Conservation (phyloP, 2,329 filamentous ascomycete species). For the Dactylella cylindrospora region DNA sequence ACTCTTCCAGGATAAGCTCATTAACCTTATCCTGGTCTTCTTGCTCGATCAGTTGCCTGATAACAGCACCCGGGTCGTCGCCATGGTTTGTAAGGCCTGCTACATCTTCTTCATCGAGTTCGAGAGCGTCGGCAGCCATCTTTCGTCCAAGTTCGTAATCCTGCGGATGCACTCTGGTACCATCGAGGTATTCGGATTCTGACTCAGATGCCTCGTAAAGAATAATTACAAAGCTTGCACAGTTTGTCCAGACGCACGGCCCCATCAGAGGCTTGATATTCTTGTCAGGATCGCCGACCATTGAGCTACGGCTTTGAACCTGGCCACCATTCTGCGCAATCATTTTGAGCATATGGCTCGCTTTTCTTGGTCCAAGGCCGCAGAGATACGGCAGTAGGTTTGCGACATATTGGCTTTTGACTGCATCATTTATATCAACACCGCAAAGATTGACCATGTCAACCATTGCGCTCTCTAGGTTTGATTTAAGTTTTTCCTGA, state of each 20-base stretch:
- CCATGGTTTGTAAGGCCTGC: slow-evolving; percentile 84
- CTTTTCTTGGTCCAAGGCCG: slow-evolving; percentile 88
- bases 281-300: slow-evolving; percentile 82
- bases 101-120: slow-evolving; percentile 96
- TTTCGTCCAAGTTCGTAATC: slow-evolving; percentile 98
- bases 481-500: slow-evolving; percentile 79
- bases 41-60: slow-evolving; percentile 91
- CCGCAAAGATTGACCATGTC: slow-evolving; percentile 98
- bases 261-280: slow-evolving; percentile 78
- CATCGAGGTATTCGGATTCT: slow-evolving; percentile 87
- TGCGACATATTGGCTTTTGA: slow-evolving; percentile 74
- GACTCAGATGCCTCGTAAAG: slow-evolving; percentile 80
- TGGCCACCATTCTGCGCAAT: slow-evolving; percentile 88
- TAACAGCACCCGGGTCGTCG: slow-evolving; percentile 83
- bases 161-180: slow-evolving; percentile 95
- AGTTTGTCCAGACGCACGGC: slow-evolving; percentile 92
- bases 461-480: slow-evolving; percentile 93
- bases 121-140: slow-evolving; percentile 95
- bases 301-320: slow-evolving; percentile 78
- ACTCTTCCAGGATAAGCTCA: slow-evolving; percentile 92
- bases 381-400: slow-evolving; percentile 88
- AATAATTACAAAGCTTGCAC: slow-evolving; percentile 90
- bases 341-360: slow-evolving; percentile 78
- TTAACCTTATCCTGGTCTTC: slow-evolving; percentile 94
- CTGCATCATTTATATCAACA: slow-evolving; percentile 90